These are phyloP conservation scores for Juglanconis juglandina DNA, from an alignment of 2,329 filamentous ascomycete genomes.

Conservation along the genomic window DNA sequence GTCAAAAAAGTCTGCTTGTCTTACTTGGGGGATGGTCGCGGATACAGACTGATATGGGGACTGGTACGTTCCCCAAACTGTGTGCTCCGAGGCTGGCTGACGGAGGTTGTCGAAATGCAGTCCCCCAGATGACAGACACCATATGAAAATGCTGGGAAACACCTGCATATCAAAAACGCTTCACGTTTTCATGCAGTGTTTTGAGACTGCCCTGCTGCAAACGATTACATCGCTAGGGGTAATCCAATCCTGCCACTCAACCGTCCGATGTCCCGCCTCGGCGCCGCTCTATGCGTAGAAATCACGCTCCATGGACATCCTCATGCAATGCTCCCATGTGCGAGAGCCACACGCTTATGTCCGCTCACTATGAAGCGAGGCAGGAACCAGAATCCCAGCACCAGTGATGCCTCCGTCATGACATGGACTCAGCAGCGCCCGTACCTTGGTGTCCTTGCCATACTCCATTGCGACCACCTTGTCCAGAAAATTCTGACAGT, in stretches of 20 bases:
- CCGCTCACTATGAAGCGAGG: conserved; percentile 31
- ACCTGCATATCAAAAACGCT: no score
- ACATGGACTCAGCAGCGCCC: conserved; percentile 51
- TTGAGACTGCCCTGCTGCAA: not conserved
- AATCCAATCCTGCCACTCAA: not conserved
- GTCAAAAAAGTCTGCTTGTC: no score
- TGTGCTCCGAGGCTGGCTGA: no score
- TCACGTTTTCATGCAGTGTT: not conserved
- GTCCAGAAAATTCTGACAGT: conserved; percentile 68
- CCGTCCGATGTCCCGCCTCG: not conserved
- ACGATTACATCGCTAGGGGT: not conserved
- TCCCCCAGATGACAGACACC: no score
- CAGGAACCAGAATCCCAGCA: conserved; percentile 57
- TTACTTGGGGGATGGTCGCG: no score
- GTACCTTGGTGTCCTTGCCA: conserved; percentile 22
- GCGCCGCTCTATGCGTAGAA: not conserved
- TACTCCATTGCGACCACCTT: conserved; percentile 42
- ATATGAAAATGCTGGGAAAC: no score
- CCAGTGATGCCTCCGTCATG: conserved; percentile 61
- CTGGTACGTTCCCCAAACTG: no score
- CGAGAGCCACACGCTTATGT: not conserved
- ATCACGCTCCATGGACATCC: not conserved
- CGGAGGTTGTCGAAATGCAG: no score
- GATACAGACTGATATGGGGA: no score
- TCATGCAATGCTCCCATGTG: not conserved